Evolutionary conservation across 2,329 filamentous ascomycete genomes (phyloP), one percentile per base, ranked within the genome.

Genomic region (Elsinoe fawcettii): DNA sequence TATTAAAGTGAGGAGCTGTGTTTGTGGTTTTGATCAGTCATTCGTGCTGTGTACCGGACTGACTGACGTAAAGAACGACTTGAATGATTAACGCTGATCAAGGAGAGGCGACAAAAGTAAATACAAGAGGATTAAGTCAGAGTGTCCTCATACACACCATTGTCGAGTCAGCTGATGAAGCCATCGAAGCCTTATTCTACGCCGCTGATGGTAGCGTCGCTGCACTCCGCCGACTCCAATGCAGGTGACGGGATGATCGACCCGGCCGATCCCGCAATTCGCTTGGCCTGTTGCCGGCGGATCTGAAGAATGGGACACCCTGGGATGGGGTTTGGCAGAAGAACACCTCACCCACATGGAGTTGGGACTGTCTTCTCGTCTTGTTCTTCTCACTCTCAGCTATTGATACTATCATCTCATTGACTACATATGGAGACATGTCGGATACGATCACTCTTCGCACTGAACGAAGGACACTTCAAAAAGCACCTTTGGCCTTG

Each of bases 101-200:
- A n/a, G 34, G 14, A 37, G 9, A 37, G 34, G 11, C 34, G 6
- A n/a, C 34, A 37, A 3, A 14, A 37, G n/a, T 30, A 49, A 25
- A 25, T 7, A 27, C 9, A 49, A 18, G n/a, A 49, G 25, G 44
- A 25, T 44, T 44, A 39, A 53, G 49, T 39, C 30, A 39, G 25
- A 25, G 20, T 53, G 49, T 18, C 32, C 49, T 39, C 34, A 53
- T 18, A 16, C 32, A 34, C 46, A 51, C 46, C 46, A 18, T 16
- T 12, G 27, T 51, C 49, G 49, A 53, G 49, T 53, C 49, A 53
- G 49, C 49, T 53, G 49, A 34, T 37, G 30, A 39, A 37, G 49
- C 32, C 18, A 51, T 36, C 49, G 8, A 37, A 36, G 30, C 30
- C 49, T 51, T 18, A 16, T 32, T 32, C 25, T 12, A 32, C 30